A percentile compares a stretch with the other conserved stretches of the same genome.
Evolutionary conservation across 2,329 filamentous ascomycete species (phyloP).

Genomic region (Blastomyces parvus): DNA sequence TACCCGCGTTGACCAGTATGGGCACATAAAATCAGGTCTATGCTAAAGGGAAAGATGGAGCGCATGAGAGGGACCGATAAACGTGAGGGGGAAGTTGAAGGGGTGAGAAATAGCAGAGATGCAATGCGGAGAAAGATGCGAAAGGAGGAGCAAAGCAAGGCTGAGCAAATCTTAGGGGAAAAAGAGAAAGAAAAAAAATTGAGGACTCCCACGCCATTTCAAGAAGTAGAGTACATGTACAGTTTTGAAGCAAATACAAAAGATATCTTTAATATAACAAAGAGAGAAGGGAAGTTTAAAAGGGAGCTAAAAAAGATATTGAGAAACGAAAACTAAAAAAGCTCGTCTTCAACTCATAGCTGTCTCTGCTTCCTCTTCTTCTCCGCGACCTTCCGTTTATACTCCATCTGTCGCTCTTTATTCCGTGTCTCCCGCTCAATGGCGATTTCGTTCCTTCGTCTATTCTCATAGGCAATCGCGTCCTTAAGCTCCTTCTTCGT

Average conservation of each 20-base stretch:
- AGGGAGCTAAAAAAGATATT: background rate
- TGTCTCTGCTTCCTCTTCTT: conserved; percentile 4
- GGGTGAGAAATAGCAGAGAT: background rate
- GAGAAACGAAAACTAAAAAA: conserved; percentile 3
- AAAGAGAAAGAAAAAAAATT: background rate
- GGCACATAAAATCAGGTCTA: background rate
- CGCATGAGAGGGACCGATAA: background rate
- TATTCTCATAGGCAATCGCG: conserved; percentile 25
- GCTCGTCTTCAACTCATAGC: background rate
- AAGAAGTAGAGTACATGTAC: conserved; percentile 5
- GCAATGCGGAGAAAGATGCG: background rate
- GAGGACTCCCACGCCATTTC: background rate
- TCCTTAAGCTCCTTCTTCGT: conserved; percentile 26
- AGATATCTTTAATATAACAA: background rate
- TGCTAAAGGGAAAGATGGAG: background rate
- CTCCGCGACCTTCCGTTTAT: conserved; percentile 10
- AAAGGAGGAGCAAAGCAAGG: background rate
- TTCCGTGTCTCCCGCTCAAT: conserved; percentile 29
- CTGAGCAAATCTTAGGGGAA: background rate
- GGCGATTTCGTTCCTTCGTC: conserved; percentile 21
- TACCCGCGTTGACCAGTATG: background rate
- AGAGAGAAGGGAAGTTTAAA: background rate
- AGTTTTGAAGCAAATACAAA: background rate
- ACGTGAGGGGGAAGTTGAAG: background rate
- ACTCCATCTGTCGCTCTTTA: conserved; percentile 9